A percentile compares a stretch with the other conserved stretches of the same genome.
phyloP scores from a whole-genome alignment of 106 monocot genomes.

The Acanthochlamys bracteata region DNA sequence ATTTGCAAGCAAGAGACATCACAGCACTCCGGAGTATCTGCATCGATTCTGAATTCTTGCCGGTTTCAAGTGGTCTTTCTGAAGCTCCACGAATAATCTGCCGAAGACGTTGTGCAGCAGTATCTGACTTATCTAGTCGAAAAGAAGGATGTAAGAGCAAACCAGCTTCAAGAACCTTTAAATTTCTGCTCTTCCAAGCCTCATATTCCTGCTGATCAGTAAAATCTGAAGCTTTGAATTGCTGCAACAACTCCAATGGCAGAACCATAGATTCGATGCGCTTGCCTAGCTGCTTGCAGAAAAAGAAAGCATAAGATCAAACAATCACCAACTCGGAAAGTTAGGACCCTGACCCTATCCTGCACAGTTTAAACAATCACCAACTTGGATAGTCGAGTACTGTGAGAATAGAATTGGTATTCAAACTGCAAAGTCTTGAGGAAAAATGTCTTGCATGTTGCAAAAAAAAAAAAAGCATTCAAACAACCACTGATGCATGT shows the following conservation, averaged over 20 bases:
- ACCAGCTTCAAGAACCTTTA: slow-evolving; percentile 89
- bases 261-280: slow-evolving; percentile 74
- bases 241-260: slow-evolving; percentile 83
- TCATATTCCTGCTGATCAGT: slow-evolving; percentile 67
- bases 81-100: slow-evolving; percentile 58
- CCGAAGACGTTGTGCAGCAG: slow-evolving; percentile 53
- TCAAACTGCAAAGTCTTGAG: too few species aligned
- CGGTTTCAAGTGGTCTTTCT: slow-evolving; percentile 75
- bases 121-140: slow-evolving; percentile 53
- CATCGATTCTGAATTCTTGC: slow-evolving; percentile 93
- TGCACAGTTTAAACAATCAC: too few species aligned
- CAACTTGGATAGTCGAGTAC: too few species aligned
- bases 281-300: slow-evolving; percentile 60
- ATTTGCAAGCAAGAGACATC: slow-evolving; percentile 56
- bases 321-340: background rate
- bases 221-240: slow-evolving; percentile 92
- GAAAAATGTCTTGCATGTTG: too few species aligned
- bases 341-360: background rate
- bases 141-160: slow-evolving; percentile 64
- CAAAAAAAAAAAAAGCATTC: too few species aligned
- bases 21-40: slow-evolving; percentile 76
- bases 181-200: slow-evolving; percentile 57
- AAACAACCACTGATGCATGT: too few species aligned
- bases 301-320: background rate
- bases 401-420: too few species aligned